phyloP scores from a whole-genome alignment of 352 stramenopile species.

The Pythium vanterpoolii region DNA sequence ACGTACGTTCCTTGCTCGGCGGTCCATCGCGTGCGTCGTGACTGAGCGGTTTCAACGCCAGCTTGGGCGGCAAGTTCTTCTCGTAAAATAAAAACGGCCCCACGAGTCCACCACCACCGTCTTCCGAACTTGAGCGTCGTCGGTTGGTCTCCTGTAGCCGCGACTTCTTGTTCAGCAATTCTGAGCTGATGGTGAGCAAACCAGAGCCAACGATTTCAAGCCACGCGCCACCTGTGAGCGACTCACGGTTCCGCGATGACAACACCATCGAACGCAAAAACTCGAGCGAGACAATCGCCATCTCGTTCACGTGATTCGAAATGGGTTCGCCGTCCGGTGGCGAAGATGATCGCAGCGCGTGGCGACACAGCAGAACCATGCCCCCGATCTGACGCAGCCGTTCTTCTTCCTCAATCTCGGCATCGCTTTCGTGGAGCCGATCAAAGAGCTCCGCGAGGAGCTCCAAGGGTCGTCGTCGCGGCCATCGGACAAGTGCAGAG shows the following conservation, averaged over 20 bases:
- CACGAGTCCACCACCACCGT: background rate
- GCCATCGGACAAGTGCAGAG: slow-evolving; percentile 29
- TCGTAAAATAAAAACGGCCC: slow-evolving; percentile 49
- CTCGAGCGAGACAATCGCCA: slow-evolving; percentile 40
- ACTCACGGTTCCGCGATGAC: slow-evolving; percentile 28
- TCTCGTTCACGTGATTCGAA: slow-evolving; percentile 31
- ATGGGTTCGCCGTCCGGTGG: slow-evolving; percentile 25
- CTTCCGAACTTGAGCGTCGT: slow-evolving; percentile 6
- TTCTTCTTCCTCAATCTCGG: slow-evolving; percentile 37
- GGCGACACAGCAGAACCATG: slow-evolving; percentile 46
- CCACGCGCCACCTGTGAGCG: slow-evolving; percentile 44
- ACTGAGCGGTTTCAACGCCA: background rate
- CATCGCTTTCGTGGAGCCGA: slow-evolving; percentile 30
- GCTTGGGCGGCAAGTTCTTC: slow-evolving; percentile 34
- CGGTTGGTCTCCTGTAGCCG: slow-evolving; percentile 21
- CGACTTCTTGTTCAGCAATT: slow-evolving; percentile 43
- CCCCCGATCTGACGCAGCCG: slow-evolving; percentile 54
- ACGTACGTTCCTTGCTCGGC: background rate
- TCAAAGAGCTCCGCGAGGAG: slow-evolving; percentile 56
- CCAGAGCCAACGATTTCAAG: slow-evolving; percentile 57
- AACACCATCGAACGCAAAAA: slow-evolving; percentile 53
- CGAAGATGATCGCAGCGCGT: slow-evolving; percentile 30
- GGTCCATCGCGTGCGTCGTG: background rate
- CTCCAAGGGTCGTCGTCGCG: slow-evolving; percentile 34
- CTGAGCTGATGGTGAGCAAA: slow-evolving; percentile 53